These are phyloP conservation scores for Rhizopogon sp. DNA, from an alignment of 768 basidiomycete species.

Conservation along the genomic window DNA sequence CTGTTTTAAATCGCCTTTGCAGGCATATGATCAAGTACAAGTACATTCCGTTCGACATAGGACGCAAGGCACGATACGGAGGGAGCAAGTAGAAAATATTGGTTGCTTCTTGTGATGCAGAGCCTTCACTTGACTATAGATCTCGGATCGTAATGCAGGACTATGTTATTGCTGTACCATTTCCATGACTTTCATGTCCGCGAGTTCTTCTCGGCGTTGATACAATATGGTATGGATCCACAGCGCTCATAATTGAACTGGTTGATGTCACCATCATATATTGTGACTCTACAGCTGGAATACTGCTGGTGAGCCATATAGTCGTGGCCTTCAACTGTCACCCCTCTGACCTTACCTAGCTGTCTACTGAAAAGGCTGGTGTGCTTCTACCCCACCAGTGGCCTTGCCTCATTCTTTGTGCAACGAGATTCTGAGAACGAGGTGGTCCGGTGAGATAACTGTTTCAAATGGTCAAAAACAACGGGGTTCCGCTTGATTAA, in stretches of 20 bases:
- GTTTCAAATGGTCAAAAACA: no score
- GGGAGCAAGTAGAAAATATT: conserved; percentile 36
- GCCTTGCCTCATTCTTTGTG: no score
- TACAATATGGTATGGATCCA: conserved; percentile 22
- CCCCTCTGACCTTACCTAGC: not conserved
- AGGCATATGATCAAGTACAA: conserved; percentile 99
- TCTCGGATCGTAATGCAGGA: conserved; percentile 3
- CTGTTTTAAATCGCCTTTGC: conserved; percentile 7
- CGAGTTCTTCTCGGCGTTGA: not conserved
- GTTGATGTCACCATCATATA: not conserved
- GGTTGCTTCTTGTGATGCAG: not conserved
- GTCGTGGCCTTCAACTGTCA: conserved; percentile 5
- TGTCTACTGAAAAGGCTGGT: no score
- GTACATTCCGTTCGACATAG: conserved; percentile 93
- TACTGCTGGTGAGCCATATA: not conserved
- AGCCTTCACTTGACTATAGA: not conserved
- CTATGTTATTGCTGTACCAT: conserved; percentile 3
- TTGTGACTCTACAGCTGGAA: not conserved
- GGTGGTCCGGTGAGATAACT: no score
- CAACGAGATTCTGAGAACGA: no score
- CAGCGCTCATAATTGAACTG: conserved; percentile 16
- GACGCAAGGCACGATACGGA: conserved; percentile 88
- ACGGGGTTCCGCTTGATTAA: no score
- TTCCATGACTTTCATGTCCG: not conserved
- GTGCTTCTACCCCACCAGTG: no score